These are phyloP conservation scores for Pestalotiopsis sp. DNA, from an alignment of 2,329 filamentous ascomycete genomes.

Conservation along the genomic window DNA sequence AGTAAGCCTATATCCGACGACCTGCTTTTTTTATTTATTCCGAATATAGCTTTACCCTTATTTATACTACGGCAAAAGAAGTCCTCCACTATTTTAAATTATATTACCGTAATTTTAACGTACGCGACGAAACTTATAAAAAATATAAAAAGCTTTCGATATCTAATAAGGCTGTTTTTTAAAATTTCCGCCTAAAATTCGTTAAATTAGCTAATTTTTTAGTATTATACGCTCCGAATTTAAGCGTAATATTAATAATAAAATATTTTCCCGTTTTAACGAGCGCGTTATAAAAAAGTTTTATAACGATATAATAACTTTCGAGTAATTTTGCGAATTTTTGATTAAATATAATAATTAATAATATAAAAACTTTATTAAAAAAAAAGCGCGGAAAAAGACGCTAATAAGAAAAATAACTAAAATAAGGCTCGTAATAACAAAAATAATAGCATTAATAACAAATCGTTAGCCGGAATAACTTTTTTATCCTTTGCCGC, in stretches of 20 bases:
- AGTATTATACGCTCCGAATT: neutral
- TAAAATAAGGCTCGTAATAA: neutral
- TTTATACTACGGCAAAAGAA: neutral
- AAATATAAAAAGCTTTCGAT: neutral
- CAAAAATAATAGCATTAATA: neutral
- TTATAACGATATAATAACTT: neutral
- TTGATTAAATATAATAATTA: constrained; percentile 5
- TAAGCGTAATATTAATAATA: neutral
- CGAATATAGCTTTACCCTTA: neutral
- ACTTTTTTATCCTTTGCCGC: neutral
- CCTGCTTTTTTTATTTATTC: neutral
- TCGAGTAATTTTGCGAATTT: neutral
- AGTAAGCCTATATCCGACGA: neutral
- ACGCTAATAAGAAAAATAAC: neutral
- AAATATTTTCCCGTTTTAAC: neutral
- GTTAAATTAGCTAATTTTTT: neutral
- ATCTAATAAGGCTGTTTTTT: neutral
- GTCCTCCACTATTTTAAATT: neutral
- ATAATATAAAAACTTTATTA: neutral
- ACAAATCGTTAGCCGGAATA: neutral
- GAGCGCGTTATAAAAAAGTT: neutral
- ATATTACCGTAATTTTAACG: neutral
- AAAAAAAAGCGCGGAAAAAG: neutral
- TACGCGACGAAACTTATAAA: neutral
- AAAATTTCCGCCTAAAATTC: neutral